Conservation (phyloP, 192 early-diverging fungal species). For the Haplosporangium gracile region DNA sequence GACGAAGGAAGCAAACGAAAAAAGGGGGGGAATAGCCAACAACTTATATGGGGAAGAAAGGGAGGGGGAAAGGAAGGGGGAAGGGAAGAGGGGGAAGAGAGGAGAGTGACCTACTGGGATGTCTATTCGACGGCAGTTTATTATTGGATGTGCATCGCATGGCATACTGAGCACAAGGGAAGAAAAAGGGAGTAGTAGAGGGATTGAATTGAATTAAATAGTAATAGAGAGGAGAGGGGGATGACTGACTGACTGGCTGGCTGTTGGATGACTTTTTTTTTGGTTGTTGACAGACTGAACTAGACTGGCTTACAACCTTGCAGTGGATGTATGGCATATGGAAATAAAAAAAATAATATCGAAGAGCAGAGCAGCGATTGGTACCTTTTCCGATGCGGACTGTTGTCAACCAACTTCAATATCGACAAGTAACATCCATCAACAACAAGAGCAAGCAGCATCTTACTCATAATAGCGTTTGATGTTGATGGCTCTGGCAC, state of each 20-base stretch:
- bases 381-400: conserved; percentile 11
- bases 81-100: background rate
- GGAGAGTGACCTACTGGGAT: background rate
- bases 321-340: background rate
- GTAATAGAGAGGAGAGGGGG: background rate
- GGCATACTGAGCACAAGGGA: background rate
- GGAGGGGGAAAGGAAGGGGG: background rate
- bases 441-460: too few relatives aligned
- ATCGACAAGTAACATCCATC: too few relatives aligned
- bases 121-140: background rate
- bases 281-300: background rate
- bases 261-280: background rate
- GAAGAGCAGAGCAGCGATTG: conserved; percentile 1
- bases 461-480: too few relatives aligned
- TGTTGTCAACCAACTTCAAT: background rate
- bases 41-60: background rate
- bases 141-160: background rate
- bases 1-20: background rate
- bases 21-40: background rate
- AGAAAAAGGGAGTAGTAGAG: conserved; percentile 3
- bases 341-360: background rate
- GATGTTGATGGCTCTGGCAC: conserved; percentile 1
- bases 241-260: background rate
- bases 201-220: background rate
- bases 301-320: background rate